Evolutionary conservation across 2,329 filamentous ascomycete species (phyloP).

Genomic region (Thelonectria rubi): DNA sequence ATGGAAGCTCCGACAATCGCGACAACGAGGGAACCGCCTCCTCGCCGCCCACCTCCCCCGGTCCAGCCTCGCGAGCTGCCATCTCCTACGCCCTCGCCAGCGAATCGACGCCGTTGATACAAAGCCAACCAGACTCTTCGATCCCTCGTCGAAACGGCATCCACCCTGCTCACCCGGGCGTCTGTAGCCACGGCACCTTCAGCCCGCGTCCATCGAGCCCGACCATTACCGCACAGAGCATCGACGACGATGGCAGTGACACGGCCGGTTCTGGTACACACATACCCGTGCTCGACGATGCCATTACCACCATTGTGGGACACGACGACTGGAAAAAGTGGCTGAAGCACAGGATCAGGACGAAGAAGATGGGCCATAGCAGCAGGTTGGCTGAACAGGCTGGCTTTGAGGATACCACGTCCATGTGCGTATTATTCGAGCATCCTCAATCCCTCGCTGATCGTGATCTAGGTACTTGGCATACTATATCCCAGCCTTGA

Average conservation of each 20-base stretch:
- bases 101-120: conserved; percentile 64
- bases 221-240: conserved; percentile 46
- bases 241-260: conserved; percentile 45
- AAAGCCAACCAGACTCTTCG: conserved; percentile 35
- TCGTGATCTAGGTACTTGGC: conserved; percentile 74
- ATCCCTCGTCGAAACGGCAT: conserved; percentile 33
- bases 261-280: conserved; percentile 46
- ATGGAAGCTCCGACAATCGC: conserved; percentile 29
- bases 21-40: conserved; percentile 23
- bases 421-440: conserved; percentile 68
- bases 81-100: conserved; percentile 40
- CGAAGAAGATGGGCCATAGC: conserved; percentile 77
- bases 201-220: conserved; percentile 71
- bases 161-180: conserved; percentile 54
- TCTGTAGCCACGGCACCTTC: conserved; percentile 79
- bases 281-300: conserved; percentile 51
- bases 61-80: conserved; percentile 35
- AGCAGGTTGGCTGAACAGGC: conserved; percentile 75
- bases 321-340: conserved; percentile 58
- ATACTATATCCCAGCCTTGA: conserved; percentile 92
- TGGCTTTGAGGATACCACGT: conserved; percentile 75
- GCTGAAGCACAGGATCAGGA: conserved; percentile 62
- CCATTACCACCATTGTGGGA: conserved; percentile 50
- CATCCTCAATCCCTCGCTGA: conserved; percentile 17
- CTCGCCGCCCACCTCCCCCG: conserved; percentile 37